Conservation (phyloP, 1,284 basidiomycete species). For the Sanghuangporus baumii region DNA sequence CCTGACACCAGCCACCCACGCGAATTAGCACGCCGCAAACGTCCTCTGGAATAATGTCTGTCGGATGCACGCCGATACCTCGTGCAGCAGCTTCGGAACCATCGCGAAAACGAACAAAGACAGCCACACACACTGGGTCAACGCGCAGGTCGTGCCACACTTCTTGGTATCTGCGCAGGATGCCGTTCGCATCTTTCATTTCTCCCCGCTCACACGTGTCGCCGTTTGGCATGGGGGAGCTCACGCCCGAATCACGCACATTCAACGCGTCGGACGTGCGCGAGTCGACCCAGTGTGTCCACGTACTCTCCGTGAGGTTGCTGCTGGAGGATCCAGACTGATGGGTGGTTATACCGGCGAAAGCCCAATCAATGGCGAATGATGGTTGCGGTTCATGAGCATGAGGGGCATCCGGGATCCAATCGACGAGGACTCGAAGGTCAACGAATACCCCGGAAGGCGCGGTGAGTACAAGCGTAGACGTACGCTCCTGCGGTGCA, state of each 20-base stretch:
- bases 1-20: constrained; percentile 11
- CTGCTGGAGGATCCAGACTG: background rate
- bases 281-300: constrained; percentile 15
- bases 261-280: background rate
- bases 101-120: constrained; percentile 7
- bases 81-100: background rate
- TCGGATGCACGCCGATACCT: background rate
- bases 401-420: background rate
- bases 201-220: constrained; percentile 10
- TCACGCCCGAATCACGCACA: constrained; percentile 8
- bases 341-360: constrained; percentile 1
- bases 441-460: constrained; percentile 11
- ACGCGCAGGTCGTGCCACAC: constrained; percentile 11
- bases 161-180: constrained; percentile 2
- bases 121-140: background rate
- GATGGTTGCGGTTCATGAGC: background rate
- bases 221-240: background rate
- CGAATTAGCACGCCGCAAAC: constrained; percentile 10
- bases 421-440: constrained; percentile 4
- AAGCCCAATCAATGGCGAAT: constrained; percentile 11
- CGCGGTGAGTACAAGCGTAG: constrained; percentile 11
- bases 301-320: background rate
- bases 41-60: background rate
- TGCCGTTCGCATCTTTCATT: constrained; percentile 7
- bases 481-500: constrained; percentile 5